Evolutionary conservation across 2,329 filamentous ascomycete genomes (phyloP), one percentile per base, ranked within the genome.

Genomic region (Microdochium bolleyi): DNA sequence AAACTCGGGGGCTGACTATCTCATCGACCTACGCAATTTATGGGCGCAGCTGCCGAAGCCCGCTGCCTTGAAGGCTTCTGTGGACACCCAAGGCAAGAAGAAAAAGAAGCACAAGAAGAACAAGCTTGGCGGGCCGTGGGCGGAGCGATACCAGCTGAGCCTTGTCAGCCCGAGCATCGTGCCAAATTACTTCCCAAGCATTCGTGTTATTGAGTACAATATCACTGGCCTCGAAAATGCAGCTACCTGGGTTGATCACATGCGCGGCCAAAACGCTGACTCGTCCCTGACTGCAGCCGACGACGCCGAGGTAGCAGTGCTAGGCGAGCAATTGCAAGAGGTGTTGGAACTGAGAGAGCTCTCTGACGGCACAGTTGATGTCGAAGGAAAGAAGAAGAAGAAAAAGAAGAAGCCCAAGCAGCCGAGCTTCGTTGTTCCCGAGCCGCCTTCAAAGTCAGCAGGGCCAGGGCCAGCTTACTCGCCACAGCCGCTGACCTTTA

Each of bases 191-290:
- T 94, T 92, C 58, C 94, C 92, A 0, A 91, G 88, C 1, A 70
- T 96, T 30, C 83, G 92, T n/a, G 79, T 99, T n/a, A 76, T 92
- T 58, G 89, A 96, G 63, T 99, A 97, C 75, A 97, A 99, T 66
- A 89, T 89, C 52, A 88, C 77, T 0, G 89, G 90, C 0, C 67
- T 96, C 3, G 87, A 90, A 57, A 62, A 82, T 51, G 60, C 67
- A 0, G 63, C 71, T 1, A 68, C 74, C 1, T 83, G 80, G 79
- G 54, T 57, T 21, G 62, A 66, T 9, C 52, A 48, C 19, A 38
- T 55, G 14, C 60, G 60, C 37, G 60, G 56, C 48, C 22, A 7
- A 19, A 46, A 19, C 41, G 19, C 21, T 7, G 19, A 22, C n/a
- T 22, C 41, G 9, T 19, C 16, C 4, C 14, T 16, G 37, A 19